phyloP scores from a whole-genome alignment of 768 basidiomycete species.

The Kwoniella pini region DNA sequence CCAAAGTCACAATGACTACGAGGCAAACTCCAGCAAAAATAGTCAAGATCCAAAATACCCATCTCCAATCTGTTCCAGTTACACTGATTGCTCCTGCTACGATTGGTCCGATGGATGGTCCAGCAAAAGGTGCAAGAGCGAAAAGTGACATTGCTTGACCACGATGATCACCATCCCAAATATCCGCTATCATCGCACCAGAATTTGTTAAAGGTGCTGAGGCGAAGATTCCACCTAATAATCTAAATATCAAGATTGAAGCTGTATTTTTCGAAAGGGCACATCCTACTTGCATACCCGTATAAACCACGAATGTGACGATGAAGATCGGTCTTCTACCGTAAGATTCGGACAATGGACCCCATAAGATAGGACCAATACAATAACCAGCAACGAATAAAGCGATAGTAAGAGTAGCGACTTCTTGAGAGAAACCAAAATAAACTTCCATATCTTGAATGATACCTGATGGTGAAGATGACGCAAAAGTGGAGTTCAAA shows the following conservation, averaged over 20 bases:
- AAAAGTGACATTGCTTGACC: slow-evolving; percentile 55
- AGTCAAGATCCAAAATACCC: slow-evolving; percentile 54
- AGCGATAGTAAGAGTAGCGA: slow-evolving; percentile 47
- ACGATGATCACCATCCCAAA: slow-evolving; percentile 54
- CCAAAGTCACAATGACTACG: slow-evolving; percentile 39
- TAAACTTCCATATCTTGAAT: slow-evolving; percentile 36
- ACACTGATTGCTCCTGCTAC: slow-evolving; percentile 52
- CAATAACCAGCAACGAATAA: slow-evolving; percentile 53
- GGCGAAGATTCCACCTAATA: slow-evolving; percentile 55
- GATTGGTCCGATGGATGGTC: slow-evolving; percentile 54
- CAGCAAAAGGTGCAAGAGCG: slow-evolving; percentile 56
- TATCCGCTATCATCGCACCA: slow-evolving; percentile 55
- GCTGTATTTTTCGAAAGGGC: slow-evolving; percentile 56
- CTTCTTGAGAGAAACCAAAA: slow-evolving; percentile 49
- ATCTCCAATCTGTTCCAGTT: slow-evolving; percentile 39
- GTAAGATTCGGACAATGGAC: slow-evolving; percentile 52
- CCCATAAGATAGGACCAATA: slow-evolving; percentile 54
- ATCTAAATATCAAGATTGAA: slow-evolving; percentile 56
- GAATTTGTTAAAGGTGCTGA: slow-evolving; percentile 56
- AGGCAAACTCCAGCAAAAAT: slow-evolving; percentile 52
- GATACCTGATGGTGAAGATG: slow-evolving; percentile 51
- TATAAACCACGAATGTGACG: slow-evolving; percentile 52
- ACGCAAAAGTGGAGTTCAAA: slow-evolving; percentile 53
- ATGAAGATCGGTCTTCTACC: slow-evolving; percentile 56
- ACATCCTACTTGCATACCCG: slow-evolving; percentile 54